phyloP scores from a whole-genome alignment of 495 filamentous ascomycete genomes.

The Aspergillus kassunensis region DNA sequence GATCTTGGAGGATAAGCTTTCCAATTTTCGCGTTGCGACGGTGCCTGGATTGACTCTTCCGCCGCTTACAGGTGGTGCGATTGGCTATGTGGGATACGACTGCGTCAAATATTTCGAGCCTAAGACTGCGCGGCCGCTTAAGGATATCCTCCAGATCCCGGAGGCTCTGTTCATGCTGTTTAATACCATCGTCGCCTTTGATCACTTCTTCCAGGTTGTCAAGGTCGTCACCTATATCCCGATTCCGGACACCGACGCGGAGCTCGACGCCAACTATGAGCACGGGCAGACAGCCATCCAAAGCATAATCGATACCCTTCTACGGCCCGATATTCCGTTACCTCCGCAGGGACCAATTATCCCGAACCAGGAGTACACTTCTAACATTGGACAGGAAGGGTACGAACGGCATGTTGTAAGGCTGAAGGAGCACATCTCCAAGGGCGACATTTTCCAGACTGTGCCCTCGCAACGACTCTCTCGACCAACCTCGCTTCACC shows the following conservation, averaged over 20 bases:
- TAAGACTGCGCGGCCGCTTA: conserved; percentile 77
- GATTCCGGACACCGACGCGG: conserved; percentile 43
- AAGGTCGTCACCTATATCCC: conserved; percentile 87
- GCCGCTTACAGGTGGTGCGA: conserved; percentile 81
- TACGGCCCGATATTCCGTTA: conserved; percentile 67
- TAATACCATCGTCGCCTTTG: conserved; percentile 91
- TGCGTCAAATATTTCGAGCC: conserved; percentile 98
- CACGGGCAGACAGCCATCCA: conserved; percentile 59
- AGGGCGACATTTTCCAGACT: conserved; percentile 94
- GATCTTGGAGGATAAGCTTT: conserved; percentile 71
- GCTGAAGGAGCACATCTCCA: conserved; percentile 82
- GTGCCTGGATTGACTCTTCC: conserved; percentile 79
- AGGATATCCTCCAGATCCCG: conserved; percentile 82
- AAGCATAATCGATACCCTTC: conserved; percentile 62
- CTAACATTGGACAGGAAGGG: conserved; percentile 84
- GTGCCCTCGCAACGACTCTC: conserved; percentile 93
- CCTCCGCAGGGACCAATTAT: conserved; percentile 71
- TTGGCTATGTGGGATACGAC: conserved; percentile 96
- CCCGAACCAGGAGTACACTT: conserved; percentile 73
- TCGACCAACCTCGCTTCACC: conserved; percentile 82
- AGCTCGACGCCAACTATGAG: conserved; percentile 59
- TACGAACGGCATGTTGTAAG: conserved; percentile 81
- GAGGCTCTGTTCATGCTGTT: conserved; percentile 98
- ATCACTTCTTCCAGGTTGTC: conserved; percentile 87
- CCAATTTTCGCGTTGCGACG: conserved; percentile 68